Evolutionary conservation across 768 basidiomycete genomes (phyloP).

Genomic region (Boletus rubescentipes): DNA sequence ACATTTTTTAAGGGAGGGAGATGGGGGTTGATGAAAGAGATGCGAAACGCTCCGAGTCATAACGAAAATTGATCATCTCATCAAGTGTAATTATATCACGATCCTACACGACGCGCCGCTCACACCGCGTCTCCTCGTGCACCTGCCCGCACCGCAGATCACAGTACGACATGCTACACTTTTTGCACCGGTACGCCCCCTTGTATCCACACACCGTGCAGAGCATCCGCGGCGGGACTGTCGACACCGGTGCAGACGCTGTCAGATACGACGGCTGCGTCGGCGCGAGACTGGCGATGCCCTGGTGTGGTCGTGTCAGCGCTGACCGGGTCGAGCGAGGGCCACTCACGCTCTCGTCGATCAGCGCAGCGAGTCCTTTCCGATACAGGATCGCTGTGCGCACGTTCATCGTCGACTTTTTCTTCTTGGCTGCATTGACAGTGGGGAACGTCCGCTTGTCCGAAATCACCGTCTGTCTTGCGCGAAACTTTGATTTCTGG

Average conservation of each 20-base stretch:
- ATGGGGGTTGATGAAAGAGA: not conserved
- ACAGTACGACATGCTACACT: slow-evolving; percentile 77
- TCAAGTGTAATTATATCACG: not conserved
- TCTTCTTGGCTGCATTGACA: slow-evolving; percentile 44
- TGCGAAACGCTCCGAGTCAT: too few relatives aligned
- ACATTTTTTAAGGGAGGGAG: slow-evolving; percentile 28
- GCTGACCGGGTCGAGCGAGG: not conserved
- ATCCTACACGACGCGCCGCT: slow-evolving; percentile 58
- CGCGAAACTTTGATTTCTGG: slow-evolving; percentile 55
- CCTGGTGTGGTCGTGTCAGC: slow-evolving; percentile 39
- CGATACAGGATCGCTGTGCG: slow-evolving; percentile 79
- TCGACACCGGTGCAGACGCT: slow-evolving; percentile 56
- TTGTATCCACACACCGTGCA: slow-evolving; percentile 90
- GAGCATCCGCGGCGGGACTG: slow-evolving; percentile 64
- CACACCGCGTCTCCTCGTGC: slow-evolving; percentile 81
- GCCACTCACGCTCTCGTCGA: slow-evolving; percentile 78
- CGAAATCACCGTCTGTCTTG: slow-evolving; percentile 69
- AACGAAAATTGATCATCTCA: not conserved
- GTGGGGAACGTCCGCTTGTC: slow-evolving; percentile 59
- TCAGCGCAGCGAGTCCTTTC: slow-evolving; percentile 68
- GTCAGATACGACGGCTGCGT: slow-evolving; percentile 69
- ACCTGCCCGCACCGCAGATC: slow-evolving; percentile 69
- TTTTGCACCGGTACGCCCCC: slow-evolving; percentile 76
- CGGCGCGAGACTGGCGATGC: slow-evolving; percentile 52
- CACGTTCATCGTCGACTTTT: slow-evolving; percentile 80